Conservation (phyloP, 805 yeast genomes). For the Yarrowia hollandica region DNA sequence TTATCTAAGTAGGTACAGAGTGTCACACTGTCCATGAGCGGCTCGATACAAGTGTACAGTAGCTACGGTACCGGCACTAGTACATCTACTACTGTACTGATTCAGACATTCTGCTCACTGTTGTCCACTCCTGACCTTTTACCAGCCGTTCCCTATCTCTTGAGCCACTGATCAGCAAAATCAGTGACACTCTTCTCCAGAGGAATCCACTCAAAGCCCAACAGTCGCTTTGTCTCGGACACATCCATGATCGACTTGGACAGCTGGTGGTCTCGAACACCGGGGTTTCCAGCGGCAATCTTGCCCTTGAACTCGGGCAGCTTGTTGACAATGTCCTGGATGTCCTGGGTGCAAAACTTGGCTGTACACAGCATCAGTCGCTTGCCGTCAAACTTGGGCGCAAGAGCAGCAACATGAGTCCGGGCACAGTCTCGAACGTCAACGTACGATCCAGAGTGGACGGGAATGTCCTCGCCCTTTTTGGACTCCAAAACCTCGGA, state of each 20-base stretch:
- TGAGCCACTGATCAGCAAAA: conserved; percentile 15
- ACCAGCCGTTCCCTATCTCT: no score
- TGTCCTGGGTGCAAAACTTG: conserved; percentile 28
- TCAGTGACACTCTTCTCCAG: conserved; percentile 12
- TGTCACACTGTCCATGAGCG: no score
- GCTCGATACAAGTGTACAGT: no score
- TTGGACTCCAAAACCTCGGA: neutral
- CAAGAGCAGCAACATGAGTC: conserved; percentile 54
- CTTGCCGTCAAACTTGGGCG: conserved; percentile 36
- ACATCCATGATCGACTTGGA: neutral
- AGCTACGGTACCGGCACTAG: no score
- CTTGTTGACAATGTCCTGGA: conserved; percentile 32
- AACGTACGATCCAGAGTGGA: conserved; percentile 34
- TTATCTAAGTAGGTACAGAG: no score
- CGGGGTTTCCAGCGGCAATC: neutral
- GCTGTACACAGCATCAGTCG: conserved; percentile 35
- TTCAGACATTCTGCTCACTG: no score
- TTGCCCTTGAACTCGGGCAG: conserved; percentile 5
- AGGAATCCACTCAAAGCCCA: conserved; percentile 2
- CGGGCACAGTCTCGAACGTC: conserved; percentile 66
- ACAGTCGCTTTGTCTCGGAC: neutral
- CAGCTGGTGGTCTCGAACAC: neutral
- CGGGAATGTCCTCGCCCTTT: conserved; percentile 31
- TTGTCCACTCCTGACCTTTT: no score
- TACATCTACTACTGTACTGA: no score